Conservation (phyloP, 495 filamentous ascomycete genomes). For the Aspergillus leporis region DNA sequence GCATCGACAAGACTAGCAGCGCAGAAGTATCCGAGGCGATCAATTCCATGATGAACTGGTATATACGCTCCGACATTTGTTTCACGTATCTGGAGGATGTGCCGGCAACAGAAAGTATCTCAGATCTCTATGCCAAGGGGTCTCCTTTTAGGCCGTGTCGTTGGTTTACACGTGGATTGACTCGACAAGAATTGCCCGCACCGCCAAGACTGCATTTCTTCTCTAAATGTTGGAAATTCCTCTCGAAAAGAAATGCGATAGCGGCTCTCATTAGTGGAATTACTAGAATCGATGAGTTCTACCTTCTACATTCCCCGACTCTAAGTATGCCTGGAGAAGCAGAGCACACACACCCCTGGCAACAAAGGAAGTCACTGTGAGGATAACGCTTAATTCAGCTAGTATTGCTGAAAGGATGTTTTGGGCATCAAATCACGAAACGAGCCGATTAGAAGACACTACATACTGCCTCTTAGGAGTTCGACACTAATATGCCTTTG, state of each 20-base stretch:
- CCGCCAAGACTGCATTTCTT: not conserved
- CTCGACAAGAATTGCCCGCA: not conserved
- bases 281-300: not conserved
- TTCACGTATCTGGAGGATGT: too few relatives aligned
- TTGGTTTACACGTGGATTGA: too few relatives aligned
- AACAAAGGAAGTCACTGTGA: not conserved
- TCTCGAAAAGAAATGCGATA: not conserved
- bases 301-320: not conserved
- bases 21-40: constrained; percentile 4
- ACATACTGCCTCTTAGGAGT: constrained; percentile 2
- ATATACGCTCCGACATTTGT: too few relatives aligned
- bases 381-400: not conserved
- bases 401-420: not conserved
- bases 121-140: too few relatives aligned
- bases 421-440: not conserved
- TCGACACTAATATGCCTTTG: not conserved
- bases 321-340: not conserved
- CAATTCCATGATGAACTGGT: too few relatives aligned
- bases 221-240: not conserved
- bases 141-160: too few relatives aligned
- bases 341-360: not conserved
- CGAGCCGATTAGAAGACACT: not conserved
- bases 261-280: not conserved
- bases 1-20: constrained; percentile 6
- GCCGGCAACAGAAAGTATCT: too few relatives aligned